Evolutionary conservation across 2,329 filamentous ascomycete species (phyloP), one percentile per base, ranked within the genome.

Genomic region (Beauveria scarabaeidicola): DNA sequence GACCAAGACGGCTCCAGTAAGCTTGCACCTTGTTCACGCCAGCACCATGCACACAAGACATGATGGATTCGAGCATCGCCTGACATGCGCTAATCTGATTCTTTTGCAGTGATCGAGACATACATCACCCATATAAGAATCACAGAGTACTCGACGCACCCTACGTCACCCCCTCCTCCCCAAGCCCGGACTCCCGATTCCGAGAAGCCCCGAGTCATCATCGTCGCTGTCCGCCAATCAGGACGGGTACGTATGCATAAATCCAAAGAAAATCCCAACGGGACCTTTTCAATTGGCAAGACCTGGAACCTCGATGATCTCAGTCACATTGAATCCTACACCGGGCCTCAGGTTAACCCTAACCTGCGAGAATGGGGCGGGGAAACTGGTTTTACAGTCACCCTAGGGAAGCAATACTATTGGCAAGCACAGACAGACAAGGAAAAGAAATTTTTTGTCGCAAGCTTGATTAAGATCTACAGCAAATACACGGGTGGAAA

Each of bases 371-470:
- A 88, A 69, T 96, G 90, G 89, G 93, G 91, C 23, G 87, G 88
- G 56, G 87, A 87, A 60, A 84, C 85, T 48, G 94, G 94, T 17
- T 97, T 99, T 69, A 79, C 88, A 27, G 90, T 97, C 54, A 94
- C 87, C 1, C 83, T 99, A 29, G 88, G 89, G 27, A 99, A 99
- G 73, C 89, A 91, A 0, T 99, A 99, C 74, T 99, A 94, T 73
- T 99, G 94, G 94, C 86, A 96, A 73, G 91, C 94, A 38, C 87
- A 91, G 64, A 94, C 90, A 1, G 83, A 90, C 57, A 97, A 97
- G 76, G 94, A 99, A 75, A 97, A 97, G 79, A 93, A 96, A 70
- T 97, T 97, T 75, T 99, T 99, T 74, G 94, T 99, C 68, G 91
- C 90, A 38, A 97, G 92, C 73, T 76, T 97, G 66, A 85, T 97